phyloP scores from a whole-genome alignment of 257 asterid species.

The Petunia secreta region DNA sequence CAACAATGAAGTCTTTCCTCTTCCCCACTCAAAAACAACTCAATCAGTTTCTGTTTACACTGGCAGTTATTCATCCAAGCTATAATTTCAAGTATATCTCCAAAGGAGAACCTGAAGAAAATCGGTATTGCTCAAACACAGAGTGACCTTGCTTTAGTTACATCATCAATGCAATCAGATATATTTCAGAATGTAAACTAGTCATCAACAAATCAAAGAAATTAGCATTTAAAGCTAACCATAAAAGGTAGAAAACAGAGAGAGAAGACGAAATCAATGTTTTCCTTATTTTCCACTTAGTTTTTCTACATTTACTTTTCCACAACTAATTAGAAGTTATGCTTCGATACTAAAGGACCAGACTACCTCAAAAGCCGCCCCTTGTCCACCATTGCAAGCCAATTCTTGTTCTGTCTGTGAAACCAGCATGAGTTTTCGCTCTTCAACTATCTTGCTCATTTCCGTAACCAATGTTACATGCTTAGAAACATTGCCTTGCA shows the following conservation, averaged over 20 bases:
- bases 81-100: background rate
- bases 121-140: background rate
- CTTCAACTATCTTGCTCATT: constrained; percentile 98
- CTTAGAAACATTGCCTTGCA: constrained; percentile 98
- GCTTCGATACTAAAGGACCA: constrained; percentile 21
- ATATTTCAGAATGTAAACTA: background rate
- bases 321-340: constrained; percentile 23
- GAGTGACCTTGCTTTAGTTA: constrained; percentile 14
- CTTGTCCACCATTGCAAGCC: constrained; percentile 99
- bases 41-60: background rate
- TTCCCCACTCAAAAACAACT: background rate
- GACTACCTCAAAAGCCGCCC: constrained; percentile 95
- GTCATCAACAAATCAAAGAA: background rate
- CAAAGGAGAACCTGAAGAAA: background rate
- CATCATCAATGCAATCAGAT: background rate
- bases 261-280: background rate
- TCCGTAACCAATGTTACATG: constrained; percentile 97
- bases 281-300: background rate
- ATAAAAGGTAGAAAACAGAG: constrained; percentile 2
- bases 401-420: constrained; percentile 97
- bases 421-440: constrained; percentile 87
- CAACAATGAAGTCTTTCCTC: background rate
- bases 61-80: background rate
- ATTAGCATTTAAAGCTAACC: background rate
- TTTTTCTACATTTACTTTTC: background rate